phyloP scores from a whole-genome alignment of 1,139 yeast species.

The Candida sojae region DNA sequence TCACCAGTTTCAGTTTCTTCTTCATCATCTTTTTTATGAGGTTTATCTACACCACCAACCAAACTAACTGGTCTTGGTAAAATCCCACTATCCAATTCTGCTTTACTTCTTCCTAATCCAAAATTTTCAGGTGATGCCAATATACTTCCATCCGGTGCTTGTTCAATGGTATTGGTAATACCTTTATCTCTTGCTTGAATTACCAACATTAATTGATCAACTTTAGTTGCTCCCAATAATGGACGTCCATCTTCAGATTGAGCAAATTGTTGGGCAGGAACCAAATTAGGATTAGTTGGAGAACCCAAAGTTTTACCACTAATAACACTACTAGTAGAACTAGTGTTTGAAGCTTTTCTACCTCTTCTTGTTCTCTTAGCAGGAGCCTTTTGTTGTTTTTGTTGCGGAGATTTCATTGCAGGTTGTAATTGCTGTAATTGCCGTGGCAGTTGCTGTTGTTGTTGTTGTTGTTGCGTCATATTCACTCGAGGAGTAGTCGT shows the following conservation, averaged over 20 bases:
- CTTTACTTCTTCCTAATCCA: slow-evolving; percentile 32
- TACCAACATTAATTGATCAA: slow-evolving; percentile 86
- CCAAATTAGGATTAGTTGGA: slow-evolving; percentile 21
- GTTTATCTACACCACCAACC: slow-evolving; percentile 84
- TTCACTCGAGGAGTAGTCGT: background rate
- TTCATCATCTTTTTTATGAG: slow-evolving; percentile 32
- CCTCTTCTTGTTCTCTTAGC: slow-evolving; percentile 1
- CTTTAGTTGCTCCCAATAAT: slow-evolving; percentile 79
- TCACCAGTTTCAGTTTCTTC: slow-evolving; percentile 16
- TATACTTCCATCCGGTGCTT: slow-evolving; percentile 63
- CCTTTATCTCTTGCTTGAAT: slow-evolving; percentile 86
- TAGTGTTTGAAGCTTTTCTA: slow-evolving; percentile 1
- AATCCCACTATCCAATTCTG: slow-evolving; percentile 26
- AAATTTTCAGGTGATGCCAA: slow-evolving; percentile 59
- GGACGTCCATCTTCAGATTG: slow-evolving; percentile 63
- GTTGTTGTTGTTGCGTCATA: background rate
- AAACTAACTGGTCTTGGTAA: slow-evolving; percentile 67
- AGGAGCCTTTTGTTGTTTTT: slow-evolving; percentile 3
- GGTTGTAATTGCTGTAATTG: slow-evolving; percentile 2
- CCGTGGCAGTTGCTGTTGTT: background rate
- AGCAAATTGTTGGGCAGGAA: slow-evolving; percentile 48
- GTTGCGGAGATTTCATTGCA: slow-evolving; percentile 5
- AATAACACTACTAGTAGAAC: slow-evolving; percentile 1
- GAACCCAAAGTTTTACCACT: slow-evolving; percentile 3
- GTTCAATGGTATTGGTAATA: slow-evolving; percentile 58